Base-by-base conservation (phyloP, 371 early-diverging fungal genomes). In the Syncephalis fuscata region DNA sequence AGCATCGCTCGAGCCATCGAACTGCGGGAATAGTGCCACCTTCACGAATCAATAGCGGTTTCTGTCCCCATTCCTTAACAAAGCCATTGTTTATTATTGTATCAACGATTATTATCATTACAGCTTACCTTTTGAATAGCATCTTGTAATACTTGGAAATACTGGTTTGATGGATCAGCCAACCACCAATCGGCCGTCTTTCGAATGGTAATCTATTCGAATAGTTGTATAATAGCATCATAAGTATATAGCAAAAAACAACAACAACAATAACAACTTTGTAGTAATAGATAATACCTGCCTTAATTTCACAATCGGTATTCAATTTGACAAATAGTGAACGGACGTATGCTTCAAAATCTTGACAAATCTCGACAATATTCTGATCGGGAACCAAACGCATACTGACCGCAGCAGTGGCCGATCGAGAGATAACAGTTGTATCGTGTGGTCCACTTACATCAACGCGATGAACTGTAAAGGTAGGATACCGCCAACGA, bases 21-120 rank as follows among this genome's bases (percentile, higher is more conserved):
- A 87, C 78, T 1, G 85, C 83, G 0, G 85, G 82, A 44, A 85
- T 85, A 1, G 86, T 85, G 0, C 87, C 87, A 44, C 87, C 87
- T 51, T 87, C 87, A 23, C 87, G 70, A 47, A 87, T 82, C 46
- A 59, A 75, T 22, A 69, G 45, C 14, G 73, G 76, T 37, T 72
- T 67, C 17, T 64, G 57, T 2, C 74, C 70, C 78, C 78, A 80
- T 51, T 73, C 77, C 45, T 74, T 54, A 42, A 42, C n/a, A n/a
- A n/a, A n/a, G 48, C 5, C 21, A 16, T n/a, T n/a, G n/a, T n/a
- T n/a, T n/a, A n/a, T n/a, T n/a, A n/a, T n/a, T n/a, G n/a, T n/a
- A n/a, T n/a, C n/a, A n/a, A n/a, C n/a, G n/a, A n/a, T n/a, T n/a
- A n/a, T n/a, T n/a, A n/a, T n/a, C n/a, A n/a, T n/a, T n/a, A 9